A percentile compares a stretch with the other conserved stretches of the same genome.
phyloP scores from a whole-genome alignment of 768 basidiomycete genomes.

The Leccinum ochraceum region DNA sequence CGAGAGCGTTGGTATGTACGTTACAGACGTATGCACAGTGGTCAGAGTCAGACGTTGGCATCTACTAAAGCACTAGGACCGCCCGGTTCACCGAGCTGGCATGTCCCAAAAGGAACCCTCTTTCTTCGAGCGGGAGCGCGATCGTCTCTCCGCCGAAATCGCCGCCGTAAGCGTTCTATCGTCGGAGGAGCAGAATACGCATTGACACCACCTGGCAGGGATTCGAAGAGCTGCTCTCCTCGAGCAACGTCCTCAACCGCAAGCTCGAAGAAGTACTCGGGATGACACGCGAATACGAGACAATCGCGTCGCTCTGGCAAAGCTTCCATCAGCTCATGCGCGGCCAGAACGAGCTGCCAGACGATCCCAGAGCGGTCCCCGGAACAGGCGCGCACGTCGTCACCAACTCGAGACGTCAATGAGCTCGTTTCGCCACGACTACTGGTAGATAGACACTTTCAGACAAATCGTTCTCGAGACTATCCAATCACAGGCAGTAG shows the following conservation, averaged over 20 bases:
- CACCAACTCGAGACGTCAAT: slow-evolving; percentile 30
- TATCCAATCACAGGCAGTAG: slow-evolving; percentile 42
- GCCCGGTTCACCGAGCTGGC: not conserved
- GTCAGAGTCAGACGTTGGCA: not conserved
- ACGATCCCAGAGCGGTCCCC: slow-evolving; percentile 43
- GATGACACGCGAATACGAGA: slow-evolving; percentile 91
- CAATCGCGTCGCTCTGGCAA: slow-evolving; percentile 83
- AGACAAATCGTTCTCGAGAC: slow-evolving; percentile 27
- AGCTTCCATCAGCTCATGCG: slow-evolving; percentile 80
- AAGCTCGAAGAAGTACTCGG: slow-evolving; percentile 91
- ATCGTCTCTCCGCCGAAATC: slow-evolving; percentile 72
- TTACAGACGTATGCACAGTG: not conserved
- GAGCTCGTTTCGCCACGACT: slow-evolving; percentile 4
- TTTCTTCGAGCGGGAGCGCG: slow-evolving; percentile 82
- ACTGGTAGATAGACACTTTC: slow-evolving; percentile 14
- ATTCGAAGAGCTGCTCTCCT: slow-evolving; percentile 84
- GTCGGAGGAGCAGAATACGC: not conserved
- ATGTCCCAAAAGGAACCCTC: slow-evolving; percentile 43
- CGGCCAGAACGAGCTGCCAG: slow-evolving; percentile 39
- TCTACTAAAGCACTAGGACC: not conserved
- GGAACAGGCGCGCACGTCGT: slow-evolving; percentile 75
- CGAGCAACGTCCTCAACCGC: slow-evolving; percentile 83
- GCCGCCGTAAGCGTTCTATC: slow-evolving; percentile 52
- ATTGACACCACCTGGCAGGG: slow-evolving; percentile 45
- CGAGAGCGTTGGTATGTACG: not conserved